Evolutionary conservation across 352 stramenopile genomes (phyloP).

Genomic region (Pythium periplocum): DNA sequence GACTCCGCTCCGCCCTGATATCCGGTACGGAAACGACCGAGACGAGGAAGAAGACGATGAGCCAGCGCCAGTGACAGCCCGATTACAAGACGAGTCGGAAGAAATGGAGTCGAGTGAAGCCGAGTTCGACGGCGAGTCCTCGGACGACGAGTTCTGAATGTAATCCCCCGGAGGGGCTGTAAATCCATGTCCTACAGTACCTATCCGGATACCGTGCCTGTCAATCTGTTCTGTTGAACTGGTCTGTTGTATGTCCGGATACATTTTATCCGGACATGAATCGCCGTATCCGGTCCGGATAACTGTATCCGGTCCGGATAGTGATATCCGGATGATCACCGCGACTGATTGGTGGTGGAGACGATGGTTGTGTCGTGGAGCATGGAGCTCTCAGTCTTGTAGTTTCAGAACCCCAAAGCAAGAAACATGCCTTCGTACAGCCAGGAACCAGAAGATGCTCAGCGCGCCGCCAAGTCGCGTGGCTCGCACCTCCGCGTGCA

Average conservation of each 20-base stretch:
- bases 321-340: conserved; percentile 9
- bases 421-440: conserved; percentile 85
- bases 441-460: conserved; percentile 87
- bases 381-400: conserved; percentile 18
- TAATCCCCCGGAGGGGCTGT: no score
- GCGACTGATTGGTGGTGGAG: conserved; percentile 60
- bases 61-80: not conserved
- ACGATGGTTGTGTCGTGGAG: conserved; percentile 4
- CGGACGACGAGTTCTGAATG: no score
- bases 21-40: not conserved
- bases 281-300: not conserved
- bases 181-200: no score
- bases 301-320: conserved; percentile 5
- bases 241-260: conserved; percentile 1
- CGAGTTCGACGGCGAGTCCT: not conserved
- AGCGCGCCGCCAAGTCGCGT: conserved; percentile 91
- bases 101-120: conserved; percentile 16
- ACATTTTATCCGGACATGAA: conserved; percentile 8
- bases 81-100: conserved; percentile 17
- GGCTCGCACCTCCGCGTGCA: conserved; percentile 97
- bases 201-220: no score
- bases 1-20: not conserved
- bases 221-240: not conserved
- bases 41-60: conserved; percentile 9
- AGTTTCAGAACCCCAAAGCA: conserved; percentile 72